phyloP scores from a whole-genome alignment of 176 grass and related monocot species.

The Poa annua region DNA sequence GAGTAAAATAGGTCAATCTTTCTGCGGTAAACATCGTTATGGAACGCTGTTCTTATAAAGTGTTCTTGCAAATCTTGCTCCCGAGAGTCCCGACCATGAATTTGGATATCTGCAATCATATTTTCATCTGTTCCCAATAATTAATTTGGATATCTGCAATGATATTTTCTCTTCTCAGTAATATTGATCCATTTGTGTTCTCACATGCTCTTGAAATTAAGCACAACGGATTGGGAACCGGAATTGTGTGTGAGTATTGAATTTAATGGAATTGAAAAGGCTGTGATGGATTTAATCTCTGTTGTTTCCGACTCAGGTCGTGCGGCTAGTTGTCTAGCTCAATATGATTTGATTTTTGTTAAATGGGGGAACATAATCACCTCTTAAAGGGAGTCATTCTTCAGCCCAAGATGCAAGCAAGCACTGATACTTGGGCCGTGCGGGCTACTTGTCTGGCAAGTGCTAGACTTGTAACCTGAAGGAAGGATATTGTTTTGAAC shows the following conservation, averaged over 20 bases:
- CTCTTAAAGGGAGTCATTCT: no score
- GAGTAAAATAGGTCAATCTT: slow-evolving; percentile 21
- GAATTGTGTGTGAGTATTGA: not conserved
- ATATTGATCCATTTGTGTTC: not conserved
- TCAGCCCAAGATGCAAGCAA: no score
- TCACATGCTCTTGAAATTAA: not conserved
- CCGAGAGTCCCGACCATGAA: not conserved
- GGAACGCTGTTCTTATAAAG: not conserved
- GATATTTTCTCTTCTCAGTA: not conserved
- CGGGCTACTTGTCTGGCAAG: no score
- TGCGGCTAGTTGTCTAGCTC: no score
- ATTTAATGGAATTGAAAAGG: not conserved
- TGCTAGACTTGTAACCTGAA: no score
- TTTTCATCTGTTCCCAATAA: not conserved
- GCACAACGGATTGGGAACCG: not conserved
- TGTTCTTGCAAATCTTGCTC: not conserved
- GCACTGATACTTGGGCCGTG: no score
- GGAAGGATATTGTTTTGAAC: no score
- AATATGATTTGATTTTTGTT: not conserved
- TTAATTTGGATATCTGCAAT: not conserved
- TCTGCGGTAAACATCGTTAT: not conserved
- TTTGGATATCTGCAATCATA: not conserved
- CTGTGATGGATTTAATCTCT: not conserved
- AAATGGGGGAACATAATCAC: not conserved
- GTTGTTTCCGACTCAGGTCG: no score